Percentiles rank a stretch among this genome's conserved stretches.
Conservation (phyloP, 2,329 filamentous ascomycete genomes). For the Teratosphaeriaceae sp. region DNA sequence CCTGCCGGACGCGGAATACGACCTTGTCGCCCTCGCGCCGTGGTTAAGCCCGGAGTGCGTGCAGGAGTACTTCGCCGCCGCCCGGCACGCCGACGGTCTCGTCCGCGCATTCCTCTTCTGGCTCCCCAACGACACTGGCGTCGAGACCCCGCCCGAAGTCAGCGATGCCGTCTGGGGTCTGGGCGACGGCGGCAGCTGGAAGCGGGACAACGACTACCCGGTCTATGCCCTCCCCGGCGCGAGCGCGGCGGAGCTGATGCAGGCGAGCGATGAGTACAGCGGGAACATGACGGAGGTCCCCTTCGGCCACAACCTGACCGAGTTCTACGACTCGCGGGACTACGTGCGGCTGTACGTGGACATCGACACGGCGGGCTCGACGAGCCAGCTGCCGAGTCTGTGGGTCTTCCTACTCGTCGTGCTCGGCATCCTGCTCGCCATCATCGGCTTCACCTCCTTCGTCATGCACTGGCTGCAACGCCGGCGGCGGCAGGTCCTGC, state of each 20-base stretch:
- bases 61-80: slow-evolving; percentile 59
- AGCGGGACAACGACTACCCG: slow-evolving; percentile 62
- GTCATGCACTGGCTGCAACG: slow-evolving; percentile 74
- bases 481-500: slow-evolving; percentile 59
- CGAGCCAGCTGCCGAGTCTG: slow-evolving; percentile 54
- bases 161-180: slow-evolving; percentile 64
- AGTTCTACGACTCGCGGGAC: slow-evolving; percentile 34
- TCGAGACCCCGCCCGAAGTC: slow-evolving; percentile 55
- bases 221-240: slow-evolving; percentile 73
- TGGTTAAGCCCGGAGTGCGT: slow-evolving; percentile 76
- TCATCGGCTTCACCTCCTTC: slow-evolving; percentile 61
- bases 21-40: slow-evolving; percentile 74
- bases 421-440: slow-evolving; percentile 60
- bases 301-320: slow-evolving; percentile 29
- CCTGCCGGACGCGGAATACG: slow-evolving; percentile 59
- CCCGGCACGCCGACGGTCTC: slow-evolving; percentile 48
- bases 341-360: slow-evolving; percentile 47
- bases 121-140: slow-evolving; percentile 38
- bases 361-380: slow-evolving; percentile 34
- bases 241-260: slow-evolving; percentile 62
- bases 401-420: slow-evolving; percentile 74
- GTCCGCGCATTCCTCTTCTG: slow-evolving; percentile 56
- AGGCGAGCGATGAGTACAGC: slow-evolving; percentile 63
- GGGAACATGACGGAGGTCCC: slow-evolving; percentile 56
- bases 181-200: slow-evolving; percentile 65